Evolutionary conservation across 2,329 filamentous ascomycete species (phyloP).

Genomic region (Beauveria caledonica): DNA sequence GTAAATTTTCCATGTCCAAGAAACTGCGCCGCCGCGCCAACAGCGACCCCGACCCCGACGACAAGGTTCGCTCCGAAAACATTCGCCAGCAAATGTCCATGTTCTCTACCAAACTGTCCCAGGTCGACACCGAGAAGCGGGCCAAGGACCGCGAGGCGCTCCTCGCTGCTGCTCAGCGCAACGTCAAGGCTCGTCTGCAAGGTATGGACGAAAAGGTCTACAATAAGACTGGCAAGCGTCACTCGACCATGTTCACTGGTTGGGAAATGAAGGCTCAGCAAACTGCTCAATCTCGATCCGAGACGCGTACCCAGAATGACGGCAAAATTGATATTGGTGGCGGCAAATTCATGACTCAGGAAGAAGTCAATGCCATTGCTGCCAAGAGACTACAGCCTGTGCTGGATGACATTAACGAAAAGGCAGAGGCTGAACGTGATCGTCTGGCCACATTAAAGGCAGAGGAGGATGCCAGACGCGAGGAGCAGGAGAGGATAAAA

Average conservation of each 20-base stretch:
- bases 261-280: conserved; percentile 74
- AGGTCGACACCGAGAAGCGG: conserved; percentile 66
- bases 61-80: conserved; percentile 60
- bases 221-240: conserved; percentile 64
- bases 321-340: conserved; percentile 64
- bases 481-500: conserved; percentile 39
- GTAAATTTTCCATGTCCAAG: conserved; percentile 42
- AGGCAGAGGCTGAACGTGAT: conserved; percentile 63
- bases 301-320: conserved; percentile 47
- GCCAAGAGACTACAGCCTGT: conserved; percentile 70
- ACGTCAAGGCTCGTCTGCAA: conserved; percentile 71
- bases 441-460: conserved; percentile 57
- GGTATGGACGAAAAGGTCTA: conserved; percentile 77
- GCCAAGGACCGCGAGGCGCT: conserved; percentile 66
- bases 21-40: conserved; percentile 56
- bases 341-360: conserved; percentile 69
- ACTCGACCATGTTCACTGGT: conserved; percentile 58
- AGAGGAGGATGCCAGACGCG: conserved; percentile 49
- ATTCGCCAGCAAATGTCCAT: conserved; percentile 74
- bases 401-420: conserved; percentile 74
- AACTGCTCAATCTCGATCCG: conserved; percentile 57
- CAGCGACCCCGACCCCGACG: conserved; percentile 51
- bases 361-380: conserved; percentile 73
- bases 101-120: conserved; percentile 58
- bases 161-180: conserved; percentile 71